Evolutionary conservation across 495 filamentous ascomycete species (phyloP), one percentile per base, ranked within the genome.

Genomic region (Aspergillus nidulans): DNA sequence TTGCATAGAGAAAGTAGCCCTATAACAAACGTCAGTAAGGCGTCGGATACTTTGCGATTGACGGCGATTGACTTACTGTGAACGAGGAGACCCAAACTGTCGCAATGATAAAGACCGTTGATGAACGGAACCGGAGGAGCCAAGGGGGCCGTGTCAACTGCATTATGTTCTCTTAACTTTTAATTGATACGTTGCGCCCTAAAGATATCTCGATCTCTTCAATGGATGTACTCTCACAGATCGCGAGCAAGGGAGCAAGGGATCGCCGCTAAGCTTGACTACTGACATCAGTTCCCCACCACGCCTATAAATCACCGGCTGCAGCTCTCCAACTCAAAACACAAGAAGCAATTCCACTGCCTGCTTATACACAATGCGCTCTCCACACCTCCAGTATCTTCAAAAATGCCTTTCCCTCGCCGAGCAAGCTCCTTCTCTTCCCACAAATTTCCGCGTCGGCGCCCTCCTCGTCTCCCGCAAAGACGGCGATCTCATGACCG

Each of bases 381-480:
- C 70, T 52, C 63, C 63, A 52, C 91, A 95, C 68, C 55, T 69
- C 26, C 69, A 69, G 21, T 88, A 88, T 69, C 88, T 97, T 74
- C 78, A 73, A 44, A 74, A 86, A 48, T 88, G 89, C 47, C 81
- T 98, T 34, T 68, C 76, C 34, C 78, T 90, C 36, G 92, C 94
- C 8, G 75, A 81, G 26, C 77, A 87, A 61, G 92, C 91, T 2
- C 86, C 88, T 10, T 87, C 89, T 4, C 90, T 88, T 49, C 86
- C 92, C 10, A 91, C 90, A 39, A 97, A 97, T 69, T 98, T 89
- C 75, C 84, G 92, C 56, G 91, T 98, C 34, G 94, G 94, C 53
- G 94, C 94, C 6, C 63, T 96, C 41, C 74, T 97, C 25, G 75
- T 96, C 24, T 78, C 85, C 45, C 60, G 79, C 23, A 58, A 64